These are phyloP conservation scores for Solanum medicagineum DNA, from an alignment of 257 asterid genomes.

Conservation along the genomic window DNA sequence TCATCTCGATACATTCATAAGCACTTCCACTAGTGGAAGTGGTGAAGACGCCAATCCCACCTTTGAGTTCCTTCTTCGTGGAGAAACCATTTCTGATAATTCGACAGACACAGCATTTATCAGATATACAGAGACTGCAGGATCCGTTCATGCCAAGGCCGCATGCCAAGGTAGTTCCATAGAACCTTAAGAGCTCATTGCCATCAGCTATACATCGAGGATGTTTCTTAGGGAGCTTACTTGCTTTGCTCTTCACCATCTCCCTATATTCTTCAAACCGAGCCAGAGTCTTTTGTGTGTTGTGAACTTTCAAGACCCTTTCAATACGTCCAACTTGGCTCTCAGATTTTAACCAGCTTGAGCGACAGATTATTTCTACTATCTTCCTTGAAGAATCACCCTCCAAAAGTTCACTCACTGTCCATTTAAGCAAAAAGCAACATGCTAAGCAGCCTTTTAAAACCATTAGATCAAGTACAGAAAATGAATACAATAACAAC, in stretches of 20 bases:
- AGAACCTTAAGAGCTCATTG: conserved; percentile 68
- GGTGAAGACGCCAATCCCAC: conserved; percentile 74
- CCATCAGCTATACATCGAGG: conserved; percentile 94
- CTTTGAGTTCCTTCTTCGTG: conserved; percentile 33
- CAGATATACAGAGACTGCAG: conserved; percentile 58
- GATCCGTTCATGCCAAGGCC: conserved; percentile 63
- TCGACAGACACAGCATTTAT: conserved; percentile 61
- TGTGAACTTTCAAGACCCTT: conserved; percentile 64
- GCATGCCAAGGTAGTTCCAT: conserved; percentile 63
- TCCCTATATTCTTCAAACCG: conserved; percentile 77
- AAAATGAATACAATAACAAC: not conserved
- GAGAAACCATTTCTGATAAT: conserved; percentile 65
- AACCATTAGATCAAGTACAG: not conserved
- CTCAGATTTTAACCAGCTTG: conserved; percentile 60
- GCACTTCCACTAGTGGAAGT: conserved; percentile 81
- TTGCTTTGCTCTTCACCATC: conserved; percentile 55
- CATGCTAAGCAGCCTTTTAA: not conserved
- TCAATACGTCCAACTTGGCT: conserved; percentile 48
- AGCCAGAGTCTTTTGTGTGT: conserved; percentile 55
- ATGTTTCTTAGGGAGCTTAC: conserved; percentile 68
- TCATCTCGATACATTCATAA: conserved; percentile 38
- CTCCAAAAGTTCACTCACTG: conserved; percentile 83
- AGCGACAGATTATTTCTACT: conserved; percentile 76
- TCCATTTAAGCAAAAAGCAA: not conserved
- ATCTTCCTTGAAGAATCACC: conserved; percentile 89